Evolutionary conservation across 2,329 filamentous ascomycete species (phyloP).

Genomic region (Sphaceloma murrayae): DNA sequence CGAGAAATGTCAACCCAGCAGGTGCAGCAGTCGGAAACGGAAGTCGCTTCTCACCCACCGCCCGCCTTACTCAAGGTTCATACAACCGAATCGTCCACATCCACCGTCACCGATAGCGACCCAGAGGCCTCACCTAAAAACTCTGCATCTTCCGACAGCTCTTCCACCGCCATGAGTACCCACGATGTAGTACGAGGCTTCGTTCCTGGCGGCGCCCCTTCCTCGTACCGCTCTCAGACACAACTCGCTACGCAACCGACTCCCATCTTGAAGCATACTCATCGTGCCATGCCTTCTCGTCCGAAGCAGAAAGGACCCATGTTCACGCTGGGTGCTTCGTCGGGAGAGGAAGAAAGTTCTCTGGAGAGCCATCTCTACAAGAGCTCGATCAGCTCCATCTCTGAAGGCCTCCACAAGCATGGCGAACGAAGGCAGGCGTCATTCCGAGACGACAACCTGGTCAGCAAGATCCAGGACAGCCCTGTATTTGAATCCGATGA

Average conservation of each 20-base stretch:
- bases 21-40: conserved; percentile 13
- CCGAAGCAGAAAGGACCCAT: conserved; percentile 58
- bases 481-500: conserved; percentile 53
- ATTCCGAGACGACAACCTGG: conserved; percentile 66
- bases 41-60: conserved; percentile 19
- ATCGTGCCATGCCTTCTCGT: conserved; percentile 26
- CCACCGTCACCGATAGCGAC: conserved; percentile 40
- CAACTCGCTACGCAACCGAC: conserved; percentile 46
- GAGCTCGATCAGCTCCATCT: conserved; percentile 45
- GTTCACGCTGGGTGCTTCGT: conserved; percentile 67
- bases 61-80: conserved; percentile 20
- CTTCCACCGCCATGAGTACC: conserved; percentile 50
- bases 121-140: conserved; percentile 33
- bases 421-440: conserved; percentile 64
- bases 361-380: conserved; percentile 52
- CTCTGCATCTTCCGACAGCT: conserved; percentile 47
- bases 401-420: conserved; percentile 44
- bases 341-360: conserved; percentile 76
- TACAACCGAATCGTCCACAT: conserved; percentile 47
- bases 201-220: conserved; percentile 63
- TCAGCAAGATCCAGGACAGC: conserved; percentile 54
- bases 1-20: not conserved
- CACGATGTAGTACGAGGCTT: conserved; percentile 79
- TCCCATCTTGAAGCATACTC: conserved; percentile 49
- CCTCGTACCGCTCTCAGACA: conserved; percentile 54